phyloP scores from a whole-genome alignment of 768 basidiomycete genomes.

The Clitopilus hobsonii region DNA sequence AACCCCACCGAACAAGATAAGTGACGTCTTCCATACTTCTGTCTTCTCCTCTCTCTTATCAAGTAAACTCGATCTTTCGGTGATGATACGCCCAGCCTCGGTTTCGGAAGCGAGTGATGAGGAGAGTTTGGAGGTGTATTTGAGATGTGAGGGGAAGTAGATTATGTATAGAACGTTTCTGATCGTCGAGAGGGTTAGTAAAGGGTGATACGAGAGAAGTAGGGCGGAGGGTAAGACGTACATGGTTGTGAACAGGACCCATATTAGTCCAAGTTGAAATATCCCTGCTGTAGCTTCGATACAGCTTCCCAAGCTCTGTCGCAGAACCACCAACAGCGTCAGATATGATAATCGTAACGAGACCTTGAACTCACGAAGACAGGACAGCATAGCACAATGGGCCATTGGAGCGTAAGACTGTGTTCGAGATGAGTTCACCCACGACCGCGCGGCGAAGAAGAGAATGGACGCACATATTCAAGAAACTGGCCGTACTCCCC shows the following conservation, averaged over 20 bases:
- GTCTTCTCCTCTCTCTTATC: too few relatives aligned
- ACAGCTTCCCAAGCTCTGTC: conserved; percentile 67
- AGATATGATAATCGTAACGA: background rate
- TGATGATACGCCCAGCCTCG: conserved; percentile 27
- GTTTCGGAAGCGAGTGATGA: too few relatives aligned
- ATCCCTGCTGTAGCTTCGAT: conserved; percentile 79
- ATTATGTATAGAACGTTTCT: conserved; percentile 79
- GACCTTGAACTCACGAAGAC: conserved; percentile 51
- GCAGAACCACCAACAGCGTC: background rate
- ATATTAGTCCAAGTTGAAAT: conserved; percentile 79
- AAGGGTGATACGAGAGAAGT: background rate
- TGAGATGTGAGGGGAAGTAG: conserved; percentile 85
- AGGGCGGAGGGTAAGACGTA: conserved; percentile 40
- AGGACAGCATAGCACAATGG: conserved; percentile 74
- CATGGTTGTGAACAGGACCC: conserved; percentile 83
- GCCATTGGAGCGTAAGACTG: conserved; percentile 86
- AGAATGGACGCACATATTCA: conserved; percentile 65
- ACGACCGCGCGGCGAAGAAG: background rate
- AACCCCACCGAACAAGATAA: too few relatives aligned
- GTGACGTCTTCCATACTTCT: too few relatives aligned
- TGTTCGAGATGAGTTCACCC: conserved; percentile 14
- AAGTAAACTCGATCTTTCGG: conserved; percentile 40
- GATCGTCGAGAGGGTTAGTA: conserved; percentile 30
- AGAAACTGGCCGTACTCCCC: conserved; percentile 73
- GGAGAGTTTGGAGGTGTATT: conserved; percentile 44